phyloP scores from a whole-genome alignment of 176 grass and related monocot species.

The Zea mays region Zm-B73-REFERENCE-NAM-5.0 NC_050098.1:30627501-30628000 shows the following conservation, averaged over 20 bases:
- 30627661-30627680: too few relatives aligned
- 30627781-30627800: background rate
- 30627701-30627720: too few relatives aligned
- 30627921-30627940: background rate
- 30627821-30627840: background rate
- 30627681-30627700: too few relatives aligned
- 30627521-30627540: too few relatives aligned
- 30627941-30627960: background rate
- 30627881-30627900: background rate
- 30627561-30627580: too few relatives aligned
- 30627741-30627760: background rate
- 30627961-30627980: background rate
- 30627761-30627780: background rate
- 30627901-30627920: background rate
- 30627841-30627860: background rate
- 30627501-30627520: too few relatives aligned
- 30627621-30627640: too few relatives aligned
- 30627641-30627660: too few relatives aligned
- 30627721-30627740: background rate
- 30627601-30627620: too few relatives aligned
- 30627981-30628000: background rate
- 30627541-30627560: too few relatives aligned
- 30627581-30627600: too few relatives aligned
- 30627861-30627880: background rate
- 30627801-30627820: background rate